phyloP scores from a whole-genome alignment of 2,329 filamentous ascomycete species.

The Pseudogymnoascus sp. region DNA sequence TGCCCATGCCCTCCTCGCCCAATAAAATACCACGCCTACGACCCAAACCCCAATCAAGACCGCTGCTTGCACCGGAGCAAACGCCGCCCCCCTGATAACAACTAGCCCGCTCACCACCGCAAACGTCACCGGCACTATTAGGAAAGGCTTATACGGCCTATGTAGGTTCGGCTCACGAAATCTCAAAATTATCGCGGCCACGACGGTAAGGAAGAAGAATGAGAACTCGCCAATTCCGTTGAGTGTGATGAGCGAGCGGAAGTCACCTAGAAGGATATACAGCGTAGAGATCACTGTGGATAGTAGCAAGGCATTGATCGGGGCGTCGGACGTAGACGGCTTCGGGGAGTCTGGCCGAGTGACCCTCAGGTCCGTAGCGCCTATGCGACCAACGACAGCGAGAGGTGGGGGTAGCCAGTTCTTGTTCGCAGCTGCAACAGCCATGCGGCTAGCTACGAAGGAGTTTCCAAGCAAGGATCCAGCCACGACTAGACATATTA shows the following conservation, averaged over 20 bases:
- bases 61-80: constrained; percentile 47
- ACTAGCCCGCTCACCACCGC: constrained; percentile 53
- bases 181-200: constrained; percentile 51
- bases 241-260: constrained; percentile 54
- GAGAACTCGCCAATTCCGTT: constrained; percentile 54
- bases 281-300: constrained; percentile 43
- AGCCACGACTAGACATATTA: constrained; percentile 55
- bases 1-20: background rate
- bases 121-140: constrained; percentile 46
- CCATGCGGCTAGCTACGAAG: constrained; percentile 55
- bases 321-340: constrained; percentile 38
- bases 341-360: constrained; percentile 9
- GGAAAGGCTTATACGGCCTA: constrained; percentile 48
- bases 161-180: constrained; percentile 47
- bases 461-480: constrained; percentile 57
- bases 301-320: constrained; percentile 47
- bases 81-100: constrained; percentile 50
- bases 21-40: constrained; percentile 41
- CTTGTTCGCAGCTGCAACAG: constrained; percentile 49
- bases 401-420: constrained; percentile 44
- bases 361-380: constrained; percentile 15
- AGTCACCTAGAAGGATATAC: constrained; percentile 55
- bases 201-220: constrained; percentile 57
- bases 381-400: constrained; percentile 38
- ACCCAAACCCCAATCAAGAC: constrained; percentile 46